Percentiles rank a stretch among this genome's conserved stretches.
phyloP scores from a whole-genome alignment of 1,284 basidiomycete genomes.

The Sporisorium scitamineum region DNA sequence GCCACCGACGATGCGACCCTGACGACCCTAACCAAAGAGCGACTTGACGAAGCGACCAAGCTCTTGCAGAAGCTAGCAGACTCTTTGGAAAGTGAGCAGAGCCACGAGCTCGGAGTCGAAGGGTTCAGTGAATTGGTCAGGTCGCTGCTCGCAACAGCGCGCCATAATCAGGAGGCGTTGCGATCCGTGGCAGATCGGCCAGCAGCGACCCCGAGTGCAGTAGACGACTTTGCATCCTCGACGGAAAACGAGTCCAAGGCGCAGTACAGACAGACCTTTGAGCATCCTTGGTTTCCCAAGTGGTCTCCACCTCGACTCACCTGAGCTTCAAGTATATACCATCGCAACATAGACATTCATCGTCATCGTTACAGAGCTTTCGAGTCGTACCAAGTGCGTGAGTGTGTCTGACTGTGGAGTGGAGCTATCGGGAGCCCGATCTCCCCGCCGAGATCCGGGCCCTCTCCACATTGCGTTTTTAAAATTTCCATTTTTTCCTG shows the following conservation, averaged over 20 bases:
- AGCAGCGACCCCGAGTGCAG: not conserved
- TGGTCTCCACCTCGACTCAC: constrained; percentile 3
- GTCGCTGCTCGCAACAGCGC: constrained; percentile 26
- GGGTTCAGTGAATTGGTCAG: constrained; percentile 8
- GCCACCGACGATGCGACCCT: constrained; percentile 2
- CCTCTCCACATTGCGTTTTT: constrained; percentile 6
- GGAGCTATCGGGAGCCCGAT: not conserved
- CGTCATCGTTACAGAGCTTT: not conserved
- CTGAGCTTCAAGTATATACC: constrained; percentile 1
- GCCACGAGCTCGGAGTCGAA: constrained; percentile 9
- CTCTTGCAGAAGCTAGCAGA: constrained; percentile 12
- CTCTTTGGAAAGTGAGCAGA: constrained; percentile 8
- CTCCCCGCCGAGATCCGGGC: constrained; percentile 13
- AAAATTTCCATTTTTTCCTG: constrained; percentile 3
- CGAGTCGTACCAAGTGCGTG: not conserved
- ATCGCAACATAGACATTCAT: constrained; percentile 1
- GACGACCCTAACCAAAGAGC: constrained; percentile 1
- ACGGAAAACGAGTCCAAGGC: not conserved
- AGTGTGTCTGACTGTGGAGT: not conserved
- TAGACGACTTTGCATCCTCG: not conserved
- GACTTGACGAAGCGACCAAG: constrained; percentile 13
- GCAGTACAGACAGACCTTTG: constrained; percentile 8
- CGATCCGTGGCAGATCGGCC: not conserved
- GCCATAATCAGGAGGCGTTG: constrained; percentile 15
- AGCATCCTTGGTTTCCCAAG: constrained; percentile 41